Percentiles rank a stretch among this genome's conserved stretches.
Evolutionary conservation across 1,284 basidiomycete genomes (phyloP).

Genomic region (Meripilus lineatus): DNA sequence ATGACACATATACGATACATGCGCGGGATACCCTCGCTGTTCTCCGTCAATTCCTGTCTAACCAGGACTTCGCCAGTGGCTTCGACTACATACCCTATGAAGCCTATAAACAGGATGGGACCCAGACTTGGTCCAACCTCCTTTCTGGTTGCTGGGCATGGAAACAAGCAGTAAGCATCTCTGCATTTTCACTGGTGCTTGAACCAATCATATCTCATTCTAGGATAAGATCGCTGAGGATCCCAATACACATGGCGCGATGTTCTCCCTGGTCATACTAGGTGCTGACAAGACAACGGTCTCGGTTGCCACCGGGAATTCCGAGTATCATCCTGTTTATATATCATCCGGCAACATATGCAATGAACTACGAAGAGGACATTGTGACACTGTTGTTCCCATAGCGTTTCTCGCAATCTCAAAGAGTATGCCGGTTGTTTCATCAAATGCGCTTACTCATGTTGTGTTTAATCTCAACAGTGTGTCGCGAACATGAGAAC

Average conservation of each 20-base stretch:
- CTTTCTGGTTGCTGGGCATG: background rate
- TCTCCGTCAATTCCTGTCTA: background rate
- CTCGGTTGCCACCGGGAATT: slow-evolving; percentile 16
- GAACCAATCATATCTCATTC: background rate
- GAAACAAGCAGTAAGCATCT: slow-evolving; percentile 1
- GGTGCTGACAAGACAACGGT: too few relatives aligned
- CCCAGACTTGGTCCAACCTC: background rate
- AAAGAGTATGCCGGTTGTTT: too few relatives aligned
- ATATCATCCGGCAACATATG: slow-evolving; percentile 14
- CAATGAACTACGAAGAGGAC: slow-evolving; percentile 14
- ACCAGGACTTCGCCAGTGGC: slow-evolving; percentile 6
- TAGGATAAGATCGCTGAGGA: slow-evolving; percentile 14
- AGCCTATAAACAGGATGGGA: background rate
- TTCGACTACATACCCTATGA: slow-evolving; percentile 4
- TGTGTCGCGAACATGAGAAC: slow-evolving; percentile 9
- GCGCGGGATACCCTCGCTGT: slow-evolving; percentile 1
- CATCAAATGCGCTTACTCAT: too few relatives aligned
- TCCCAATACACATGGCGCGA: slow-evolving; percentile 8
- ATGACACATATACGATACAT: slow-evolving; percentile 4
- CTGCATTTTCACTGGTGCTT: background rate
- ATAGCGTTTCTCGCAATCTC: too few relatives aligned
- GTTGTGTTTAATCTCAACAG: too few relatives aligned
- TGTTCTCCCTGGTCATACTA: slow-evolving; percentile 16
- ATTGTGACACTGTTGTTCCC: slow-evolving; percentile 12
- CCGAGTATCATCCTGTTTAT: slow-evolving; percentile 19